phyloP scores from a whole-genome alignment of 768 basidiomycete genomes.

The Collybia sordida region DNA sequence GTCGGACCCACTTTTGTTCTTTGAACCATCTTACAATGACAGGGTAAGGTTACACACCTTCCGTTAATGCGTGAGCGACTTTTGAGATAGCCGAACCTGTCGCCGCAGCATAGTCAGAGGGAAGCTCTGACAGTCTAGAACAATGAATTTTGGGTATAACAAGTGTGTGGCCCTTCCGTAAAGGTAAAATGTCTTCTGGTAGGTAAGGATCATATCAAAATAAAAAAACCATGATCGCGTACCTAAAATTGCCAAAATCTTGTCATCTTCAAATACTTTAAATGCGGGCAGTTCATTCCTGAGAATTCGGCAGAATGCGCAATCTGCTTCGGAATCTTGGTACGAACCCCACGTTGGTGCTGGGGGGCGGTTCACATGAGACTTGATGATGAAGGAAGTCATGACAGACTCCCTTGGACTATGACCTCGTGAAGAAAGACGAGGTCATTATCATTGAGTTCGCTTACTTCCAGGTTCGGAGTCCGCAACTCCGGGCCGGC shows the following conservation, averaged over 20 bases:
- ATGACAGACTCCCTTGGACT: constrained; percentile 27
- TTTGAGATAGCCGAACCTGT: constrained; percentile 58
- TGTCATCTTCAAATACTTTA: constrained; percentile 60
- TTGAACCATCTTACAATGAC: not conserved
- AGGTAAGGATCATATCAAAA: not conserved
- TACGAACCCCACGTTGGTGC: constrained; percentile 46
- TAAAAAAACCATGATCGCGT: constrained; percentile 7
- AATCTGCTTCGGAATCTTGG: constrained; percentile 35
- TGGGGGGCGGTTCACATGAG: constrained; percentile 48
- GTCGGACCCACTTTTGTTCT: not conserved
- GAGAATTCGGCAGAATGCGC: constrained; percentile 70
- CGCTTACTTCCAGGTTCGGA: too few species aligned
- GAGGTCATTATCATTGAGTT: too few species aligned
- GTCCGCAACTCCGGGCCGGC: too few species aligned
- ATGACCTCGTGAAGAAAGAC: too few species aligned
- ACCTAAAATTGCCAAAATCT: constrained; percentile 68
- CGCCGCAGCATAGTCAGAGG: constrained; percentile 56
- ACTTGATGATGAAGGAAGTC: constrained; percentile 75
- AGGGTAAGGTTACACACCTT: constrained; percentile 40
- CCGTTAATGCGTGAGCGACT: constrained; percentile 60
- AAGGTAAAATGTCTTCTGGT: constrained; percentile 62
- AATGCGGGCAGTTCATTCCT: constrained; percentile 43
- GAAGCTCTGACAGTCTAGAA: constrained; percentile 63
- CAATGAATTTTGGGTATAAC: constrained; percentile 69
- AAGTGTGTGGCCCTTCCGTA: constrained; percentile 66